Evolutionary conservation across 345 rosid species (phyloP), one percentile per base, ranked within the genome.

Genomic region (Clarkia xantiana): DNA sequence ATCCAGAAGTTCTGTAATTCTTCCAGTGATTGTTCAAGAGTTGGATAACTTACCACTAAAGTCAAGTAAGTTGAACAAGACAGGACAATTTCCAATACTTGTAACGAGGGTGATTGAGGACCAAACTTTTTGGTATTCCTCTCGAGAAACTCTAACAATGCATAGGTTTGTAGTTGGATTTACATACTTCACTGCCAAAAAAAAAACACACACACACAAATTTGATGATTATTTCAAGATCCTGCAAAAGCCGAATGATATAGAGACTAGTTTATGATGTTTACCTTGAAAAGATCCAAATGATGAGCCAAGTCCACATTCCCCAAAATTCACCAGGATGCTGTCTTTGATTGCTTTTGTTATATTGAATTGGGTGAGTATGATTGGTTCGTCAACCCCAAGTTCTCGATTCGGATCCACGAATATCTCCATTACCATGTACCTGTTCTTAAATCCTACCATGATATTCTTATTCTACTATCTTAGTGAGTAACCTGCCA

Each of bases 401-500:
- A 72, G 60, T 44, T 74, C 81, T 40, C 68, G 69, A 54, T 78
- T 82, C 0, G 91, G 95, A 57, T 86, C 91, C 54, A 82, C 49
- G 60, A 72, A 82, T 0, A 79, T 67, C 69, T 82, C 94, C 76
- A 81, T 68, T 19, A 86, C 76, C 79, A 90, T 59, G 62, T 77
- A 81, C 55, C 86, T 70, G 54, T 83, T 78, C 68, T 83, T 86
- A 44, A 86, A 86, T 53, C 74, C 88, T 43, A 82, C 88, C 90
- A 80, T 82, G 53, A 58, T 67, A 39, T 61, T 3, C 50, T 42
- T 29, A 6, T 29, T 29, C n/a, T n/a, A n/a, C 36, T 29, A 29
- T 29, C 36, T 10, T 10, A 29, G 9, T 29, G 36, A 29, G 36
- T 29, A 29, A 3, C 36, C 36, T 29, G 9, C 36, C 36, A 29